phyloP scores from a whole-genome alignment of 73 alveolate genomes.

The Tetrahymena malaccensis region DNA sequence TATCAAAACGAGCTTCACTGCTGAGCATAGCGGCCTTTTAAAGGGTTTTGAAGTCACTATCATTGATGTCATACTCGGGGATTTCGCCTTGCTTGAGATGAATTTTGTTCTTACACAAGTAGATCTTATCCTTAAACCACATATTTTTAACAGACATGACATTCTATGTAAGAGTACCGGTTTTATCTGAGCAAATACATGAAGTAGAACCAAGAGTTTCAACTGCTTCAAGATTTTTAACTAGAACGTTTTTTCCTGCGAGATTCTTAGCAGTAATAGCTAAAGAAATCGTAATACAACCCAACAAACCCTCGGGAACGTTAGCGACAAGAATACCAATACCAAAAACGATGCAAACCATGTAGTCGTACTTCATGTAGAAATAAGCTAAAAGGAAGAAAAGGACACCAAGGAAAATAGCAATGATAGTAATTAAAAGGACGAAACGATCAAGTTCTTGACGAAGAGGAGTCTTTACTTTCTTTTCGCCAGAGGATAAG shows the following conservation, averaged over 20 bases:
- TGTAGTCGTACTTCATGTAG: neutral
- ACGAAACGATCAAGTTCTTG: conserved; percentile 78
- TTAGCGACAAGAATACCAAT: conserved; percentile 97
- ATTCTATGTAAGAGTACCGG: conserved; percentile 88
- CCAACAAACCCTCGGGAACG: conserved; percentile 94
- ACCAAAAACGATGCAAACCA: conserved; percentile 43
- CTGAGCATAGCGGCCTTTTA: conserved; percentile 37
- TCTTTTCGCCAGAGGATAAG: conserved; percentile 72
- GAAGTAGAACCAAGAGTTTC: conserved; percentile 93
- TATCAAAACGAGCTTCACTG: conserved; percentile 38
- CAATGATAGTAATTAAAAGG: conserved; percentile 73
- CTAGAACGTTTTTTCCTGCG: conserved; percentile 79
- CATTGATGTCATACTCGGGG: conserved; percentile 38
- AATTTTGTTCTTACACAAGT: conserved; percentile 69
- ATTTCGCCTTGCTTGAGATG: conserved; percentile 38
- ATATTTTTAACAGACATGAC: conserved; percentile 64
- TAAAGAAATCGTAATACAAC: conserved; percentile 84
- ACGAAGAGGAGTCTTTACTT: conserved; percentile 74
- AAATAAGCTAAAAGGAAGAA: conserved; percentile 68
- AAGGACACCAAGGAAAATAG: conserved; percentile 70
- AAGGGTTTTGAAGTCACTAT: conserved; percentile 21
- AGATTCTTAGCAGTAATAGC: conserved; percentile 93
- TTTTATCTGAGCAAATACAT: conserved; percentile 93
- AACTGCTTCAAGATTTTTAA: conserved; percentile 88
- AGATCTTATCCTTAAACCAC: conserved; percentile 78